Percentiles rank a stretch among this genome's conserved stretches.
Evolutionary conservation across 2,329 filamentous ascomycete genomes (phyloP).

Genomic region (Colletotrichum simmondsii): DNA sequence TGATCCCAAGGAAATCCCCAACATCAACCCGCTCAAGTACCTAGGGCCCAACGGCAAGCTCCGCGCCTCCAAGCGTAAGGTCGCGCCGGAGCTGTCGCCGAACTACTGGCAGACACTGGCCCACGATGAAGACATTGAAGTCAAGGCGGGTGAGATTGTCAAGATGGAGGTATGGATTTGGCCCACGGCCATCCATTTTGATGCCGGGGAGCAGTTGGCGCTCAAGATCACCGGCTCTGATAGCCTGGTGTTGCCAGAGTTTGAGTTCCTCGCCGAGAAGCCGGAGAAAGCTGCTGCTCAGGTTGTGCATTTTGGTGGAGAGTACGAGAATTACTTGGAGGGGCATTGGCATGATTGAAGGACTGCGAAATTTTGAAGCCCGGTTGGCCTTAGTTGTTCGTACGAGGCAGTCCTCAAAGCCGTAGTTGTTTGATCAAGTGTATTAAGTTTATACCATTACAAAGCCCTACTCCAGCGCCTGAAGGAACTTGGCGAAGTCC

Average conservation of each 20-base stretch:
- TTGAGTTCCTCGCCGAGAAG: background rate
- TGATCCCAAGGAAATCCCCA: background rate
- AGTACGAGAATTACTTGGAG: slow-evolving; percentile 1
- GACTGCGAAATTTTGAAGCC: background rate
- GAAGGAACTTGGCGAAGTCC: slow-evolving; percentile 12
- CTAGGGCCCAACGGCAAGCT: slow-evolving; percentile 8
- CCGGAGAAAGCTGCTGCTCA: background rate
- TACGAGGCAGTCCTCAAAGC: too few species aligned
- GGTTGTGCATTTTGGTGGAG: background rate
- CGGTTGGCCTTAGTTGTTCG: background rate
- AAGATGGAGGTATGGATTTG: slow-evolving; percentile 10
- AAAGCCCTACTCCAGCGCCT: background rate
- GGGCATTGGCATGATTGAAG: background rate
- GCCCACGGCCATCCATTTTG: slow-evolving; percentile 12
- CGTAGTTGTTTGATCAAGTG: too few species aligned
- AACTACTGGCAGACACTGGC: slow-evolving; percentile 5
- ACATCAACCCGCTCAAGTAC: slow-evolving; percentile 16
- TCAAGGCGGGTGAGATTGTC: background rate
- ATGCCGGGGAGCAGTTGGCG: background rate
- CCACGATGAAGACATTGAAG: background rate
- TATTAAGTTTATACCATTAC: too few species aligned
- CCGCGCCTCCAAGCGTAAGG: background rate
- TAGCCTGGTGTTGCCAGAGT: background rate
- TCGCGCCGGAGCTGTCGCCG: background rate
- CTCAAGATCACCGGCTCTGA: background rate